These are phyloP conservation scores for Sisymbrium irio DNA, from an alignment of 345 rosid species.

Conservation along the genomic window DNA sequence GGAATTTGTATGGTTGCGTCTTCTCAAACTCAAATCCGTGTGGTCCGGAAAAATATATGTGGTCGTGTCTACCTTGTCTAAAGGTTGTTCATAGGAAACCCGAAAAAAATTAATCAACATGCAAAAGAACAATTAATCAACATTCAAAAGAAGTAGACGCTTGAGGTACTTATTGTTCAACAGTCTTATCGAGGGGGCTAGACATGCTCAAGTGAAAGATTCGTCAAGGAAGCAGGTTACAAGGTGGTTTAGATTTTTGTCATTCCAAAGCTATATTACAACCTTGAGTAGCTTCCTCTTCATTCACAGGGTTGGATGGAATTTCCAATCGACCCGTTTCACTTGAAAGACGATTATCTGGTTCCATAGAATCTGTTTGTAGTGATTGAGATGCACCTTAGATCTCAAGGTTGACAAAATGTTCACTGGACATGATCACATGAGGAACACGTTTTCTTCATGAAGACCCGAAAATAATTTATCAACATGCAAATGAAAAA, in stretches of 20 bases:
- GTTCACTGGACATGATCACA: slow-evolving; percentile 8
- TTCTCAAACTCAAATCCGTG: background rate
- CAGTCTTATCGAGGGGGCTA: too few relatives aligned
- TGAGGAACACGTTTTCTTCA: background rate
- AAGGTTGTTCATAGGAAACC: too few relatives aligned
- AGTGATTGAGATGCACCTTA: background rate
- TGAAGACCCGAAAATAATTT: background rate
- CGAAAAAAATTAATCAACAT: too few relatives aligned
- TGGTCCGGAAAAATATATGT: background rate
- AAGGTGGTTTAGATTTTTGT: too few relatives aligned
- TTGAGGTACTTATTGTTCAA: too few relatives aligned
- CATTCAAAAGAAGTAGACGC: too few relatives aligned
- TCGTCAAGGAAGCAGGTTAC: too few relatives aligned
- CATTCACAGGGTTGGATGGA: background rate
- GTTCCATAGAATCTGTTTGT: background rate
- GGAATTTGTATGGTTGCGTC: background rate
- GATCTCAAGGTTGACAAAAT: background rate
- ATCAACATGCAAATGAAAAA: too few relatives aligned
- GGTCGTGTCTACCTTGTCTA: background rate
- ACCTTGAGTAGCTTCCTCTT: background rate
- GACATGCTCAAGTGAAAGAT: too few relatives aligned
- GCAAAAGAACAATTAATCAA: too few relatives aligned
- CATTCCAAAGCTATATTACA: too few relatives aligned
- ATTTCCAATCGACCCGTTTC: background rate
- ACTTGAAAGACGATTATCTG: background rate